A percentile compares a stretch with the other conserved stretches of the same genome.
These are phyloP conservation scores for Phytophthora podocarpi DNA, from an alignment of 352 stramenopile species.

Conservation along the genomic window DNA sequence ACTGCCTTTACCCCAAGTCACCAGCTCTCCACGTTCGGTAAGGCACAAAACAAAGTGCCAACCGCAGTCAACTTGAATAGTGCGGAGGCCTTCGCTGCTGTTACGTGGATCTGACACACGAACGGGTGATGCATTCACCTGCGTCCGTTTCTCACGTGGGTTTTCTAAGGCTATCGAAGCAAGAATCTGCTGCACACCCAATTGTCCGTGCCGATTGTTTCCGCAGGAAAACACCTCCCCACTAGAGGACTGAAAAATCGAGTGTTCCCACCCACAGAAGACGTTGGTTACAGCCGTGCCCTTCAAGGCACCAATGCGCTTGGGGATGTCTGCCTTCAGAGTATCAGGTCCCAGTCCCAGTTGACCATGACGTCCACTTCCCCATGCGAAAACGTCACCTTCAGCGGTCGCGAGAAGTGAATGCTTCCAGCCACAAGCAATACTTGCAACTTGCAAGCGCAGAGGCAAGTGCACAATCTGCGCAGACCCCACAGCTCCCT, in stretches of 20 bases:
- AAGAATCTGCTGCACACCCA: constrained; percentile 38
- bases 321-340: constrained; percentile 34
- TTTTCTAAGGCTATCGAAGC: neutral
- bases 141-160: constrained; percentile 17
- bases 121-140: constrained; percentile 31
- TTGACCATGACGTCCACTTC: constrained; percentile 71
- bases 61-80: constrained; percentile 54
- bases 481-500: neutral
- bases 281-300: constrained; percentile 35
- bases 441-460: constrained; percentile 45
- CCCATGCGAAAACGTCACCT: constrained; percentile 69
- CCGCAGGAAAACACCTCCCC: constrained; percentile 61
- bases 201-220: constrained; percentile 80
- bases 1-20: constrained; percentile 78
- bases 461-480: constrained; percentile 27
- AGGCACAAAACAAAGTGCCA: constrained; percentile 84
- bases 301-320: constrained; percentile 29
- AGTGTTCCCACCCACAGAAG: constrained; percentile 84
- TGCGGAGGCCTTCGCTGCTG: constrained; percentile 22
- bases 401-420: constrained; percentile 58
- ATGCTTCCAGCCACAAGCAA: constrained; percentile 87
- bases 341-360: constrained; percentile 54
- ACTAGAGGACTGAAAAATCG: constrained; percentile 50
- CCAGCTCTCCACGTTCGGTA: constrained; percentile 30
- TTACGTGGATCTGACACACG: constrained; percentile 23